Evolutionary conservation across 163 green algal genomes (phyloP).

Genomic region (Scenedesmus sp.): DNA sequence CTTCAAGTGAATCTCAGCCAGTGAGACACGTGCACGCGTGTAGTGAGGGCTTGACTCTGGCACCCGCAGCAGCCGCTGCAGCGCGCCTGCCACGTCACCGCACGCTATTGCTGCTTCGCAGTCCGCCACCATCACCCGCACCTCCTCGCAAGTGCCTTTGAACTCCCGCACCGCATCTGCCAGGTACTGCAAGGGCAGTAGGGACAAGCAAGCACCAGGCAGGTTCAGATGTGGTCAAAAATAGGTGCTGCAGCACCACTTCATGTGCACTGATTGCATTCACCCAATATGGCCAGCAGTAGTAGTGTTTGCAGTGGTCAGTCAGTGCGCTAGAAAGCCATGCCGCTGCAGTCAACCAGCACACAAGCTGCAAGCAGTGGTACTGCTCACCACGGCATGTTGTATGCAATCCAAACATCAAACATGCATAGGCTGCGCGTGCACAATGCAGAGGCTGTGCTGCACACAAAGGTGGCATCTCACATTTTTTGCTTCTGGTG

Average conservation of each 20-base stretch:
- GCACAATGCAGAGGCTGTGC: neutral
- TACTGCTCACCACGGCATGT: no score
- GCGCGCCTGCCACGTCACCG: constrained; percentile 74
- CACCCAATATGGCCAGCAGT: no score
- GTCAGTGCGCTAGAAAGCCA: neutral
- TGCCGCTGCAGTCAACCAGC: no score
- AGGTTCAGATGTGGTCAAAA: neutral
- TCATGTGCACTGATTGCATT: neutral
- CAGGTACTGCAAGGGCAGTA: constrained; percentile 68
- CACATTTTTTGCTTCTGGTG: constrained; percentile 79
- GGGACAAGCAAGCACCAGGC: neutral
- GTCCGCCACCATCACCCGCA: constrained; percentile 79
- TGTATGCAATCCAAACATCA: no score
- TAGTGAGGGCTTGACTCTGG: constrained; percentile 59
- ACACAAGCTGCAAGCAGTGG: no score
- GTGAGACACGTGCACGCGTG: constrained; percentile 69
- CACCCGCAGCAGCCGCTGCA: constrained; percentile 73
- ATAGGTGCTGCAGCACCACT: neutral
- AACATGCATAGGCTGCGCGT: no score
- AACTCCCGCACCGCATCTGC: constrained; percentile 84
- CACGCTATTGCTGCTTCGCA: constrained; percentile 73
- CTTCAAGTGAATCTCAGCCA: constrained; percentile 83
- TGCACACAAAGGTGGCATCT: neutral
- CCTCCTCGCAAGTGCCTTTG: constrained; percentile 75
- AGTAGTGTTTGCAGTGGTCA: no score